phyloP scores from a whole-genome alignment of 2,329 filamentous ascomycete species.

The Dryadomyces sulphureus region DNA sequence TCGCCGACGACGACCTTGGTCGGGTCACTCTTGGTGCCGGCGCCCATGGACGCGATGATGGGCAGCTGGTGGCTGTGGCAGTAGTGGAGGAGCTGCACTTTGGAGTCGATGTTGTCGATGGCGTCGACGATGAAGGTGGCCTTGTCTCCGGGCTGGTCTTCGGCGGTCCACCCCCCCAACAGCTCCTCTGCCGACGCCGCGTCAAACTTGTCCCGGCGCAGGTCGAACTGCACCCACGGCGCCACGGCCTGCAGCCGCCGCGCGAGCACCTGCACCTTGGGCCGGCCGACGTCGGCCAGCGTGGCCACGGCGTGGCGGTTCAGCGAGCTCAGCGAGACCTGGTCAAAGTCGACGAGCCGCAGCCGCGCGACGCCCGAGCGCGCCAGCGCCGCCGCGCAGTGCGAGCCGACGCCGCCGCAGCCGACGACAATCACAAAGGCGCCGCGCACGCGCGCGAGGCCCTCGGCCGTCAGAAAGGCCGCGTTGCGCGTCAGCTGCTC shows the following conservation, averaged over 20 bases:
- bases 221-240: conserved; percentile 85
- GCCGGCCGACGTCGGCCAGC: conserved; percentile 78
- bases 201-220: conserved; percentile 71
- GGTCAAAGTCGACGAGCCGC: conserved; percentile 89
- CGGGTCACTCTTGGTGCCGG: conserved; percentile 77
- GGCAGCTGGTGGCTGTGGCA: conserved; percentile 64
- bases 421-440: conserved; percentile 84
- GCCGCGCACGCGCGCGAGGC: conserved; percentile 62
- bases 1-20: conserved; percentile 83
- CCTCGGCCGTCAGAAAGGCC: conserved; percentile 74
- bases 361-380: conserved; percentile 81
- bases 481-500: conserved; percentile 90
- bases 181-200: conserved; percentile 49
- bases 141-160: conserved; percentile 14
- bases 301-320: conserved; percentile 96
- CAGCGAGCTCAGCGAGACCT: conserved; percentile 85
- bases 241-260: conserved; percentile 70
- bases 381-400: conserved; percentile 72
- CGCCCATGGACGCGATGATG: conserved; percentile 92
- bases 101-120: conserved; percentile 96
- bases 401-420: conserved; percentile 87
- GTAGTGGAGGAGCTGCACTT: conserved; percentile 79
- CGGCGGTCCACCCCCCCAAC: conserved; percentile 49
- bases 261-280: conserved; percentile 78
- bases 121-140: conserved; percentile 81